Evolutionary conservation across 2,329 filamentous ascomycete genomes (phyloP), one percentile per base, ranked within the genome.

Genomic region (Ophiostoma triangulosporum): DNA sequence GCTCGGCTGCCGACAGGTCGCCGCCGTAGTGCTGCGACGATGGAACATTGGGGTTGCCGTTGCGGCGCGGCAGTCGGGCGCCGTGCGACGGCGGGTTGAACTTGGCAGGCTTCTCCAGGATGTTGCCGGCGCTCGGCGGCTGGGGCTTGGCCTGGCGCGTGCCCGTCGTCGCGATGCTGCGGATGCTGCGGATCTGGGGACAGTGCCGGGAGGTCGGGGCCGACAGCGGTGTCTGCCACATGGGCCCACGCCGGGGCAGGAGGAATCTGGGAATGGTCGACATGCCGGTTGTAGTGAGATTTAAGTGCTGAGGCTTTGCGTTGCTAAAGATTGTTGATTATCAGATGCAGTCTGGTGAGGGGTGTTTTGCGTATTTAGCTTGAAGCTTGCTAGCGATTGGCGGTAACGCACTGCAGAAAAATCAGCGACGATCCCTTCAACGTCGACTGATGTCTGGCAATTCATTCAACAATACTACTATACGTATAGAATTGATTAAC

Each of bases 71-170:
- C 31, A 88, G 76, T 6, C 85, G 76, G 22, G 85, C 73, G 12
- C 86, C 84, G 67, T 97, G 93, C 0, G 91, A 97, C 0, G 93
- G 93, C 2, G 93, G 91, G 48, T 87, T 87, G 75, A 95, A 97
- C 66, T 84, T 86, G 63, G 86, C 78, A 24, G 91, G 91, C 68
- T 96, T 88, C 62, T 87, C 87, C 59, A 98, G 82, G 5, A 88
- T 77, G 54, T 53, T 52, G 48, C 27, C 17, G 57, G 45, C 62
- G 61, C 33, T 64, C 57, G 33, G 33, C 51, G 60, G 55, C 49
- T 40, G 45, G 3, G 38, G 45, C 9, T 51, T 54, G 29, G 51
- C 57, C 8, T 35, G 43, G 24, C 50, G 53, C 17, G 20, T 58
- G 62, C 59, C 12, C 3, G 38, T 43, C 9, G 38, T 24, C 6